Evolutionary conservation across 192 early-diverging fungal species (phyloP).

Genomic region (Entomortierella chlamydospora): DNA sequence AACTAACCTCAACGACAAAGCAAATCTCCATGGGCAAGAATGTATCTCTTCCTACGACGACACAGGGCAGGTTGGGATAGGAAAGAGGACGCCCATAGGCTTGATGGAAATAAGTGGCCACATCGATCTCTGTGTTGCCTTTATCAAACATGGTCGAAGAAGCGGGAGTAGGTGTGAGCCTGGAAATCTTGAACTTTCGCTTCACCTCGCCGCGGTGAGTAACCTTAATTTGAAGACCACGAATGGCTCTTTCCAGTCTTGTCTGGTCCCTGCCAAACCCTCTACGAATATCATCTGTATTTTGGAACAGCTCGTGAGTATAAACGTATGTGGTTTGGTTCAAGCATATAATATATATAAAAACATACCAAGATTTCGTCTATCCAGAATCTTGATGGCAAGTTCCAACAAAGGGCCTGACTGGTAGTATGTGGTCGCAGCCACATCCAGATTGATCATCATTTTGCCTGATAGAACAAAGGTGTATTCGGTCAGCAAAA

Average conservation of each 20-base stretch:
- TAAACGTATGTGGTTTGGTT: no score
- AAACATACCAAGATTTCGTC: slow-evolving; percentile 48
- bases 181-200: slow-evolving; percentile 79
- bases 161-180: slow-evolving; percentile 75
- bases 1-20: slow-evolving; percentile 63
- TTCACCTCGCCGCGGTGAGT: slow-evolving; percentile 74
- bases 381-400: slow-evolving; percentile 71
- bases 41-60: slow-evolving; percentile 77
- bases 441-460: slow-evolving; percentile 80
- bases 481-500: neutral
- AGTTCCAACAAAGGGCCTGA: slow-evolving; percentile 78
- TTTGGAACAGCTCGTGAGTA: no score
- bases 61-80: slow-evolving; percentile 86
- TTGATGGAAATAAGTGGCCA: slow-evolving; percentile 82
- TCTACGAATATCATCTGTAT: slow-evolving; percentile 60
- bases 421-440: slow-evolving; percentile 75
- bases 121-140: slow-evolving; percentile 64
- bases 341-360: neutral
- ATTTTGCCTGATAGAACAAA: slow-evolving; percentile 53
- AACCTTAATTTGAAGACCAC: slow-evolving; percentile 65
- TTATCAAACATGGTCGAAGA: slow-evolving; percentile 79
- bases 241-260: slow-evolving; percentile 64
- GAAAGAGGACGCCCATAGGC: slow-evolving; percentile 77
- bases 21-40: slow-evolving; percentile 94
- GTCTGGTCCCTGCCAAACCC: slow-evolving; percentile 59